phyloP scores from a whole-genome alignment of 2,329 filamentous ascomycete genomes.

The Claviceps lovelessii region DNA sequence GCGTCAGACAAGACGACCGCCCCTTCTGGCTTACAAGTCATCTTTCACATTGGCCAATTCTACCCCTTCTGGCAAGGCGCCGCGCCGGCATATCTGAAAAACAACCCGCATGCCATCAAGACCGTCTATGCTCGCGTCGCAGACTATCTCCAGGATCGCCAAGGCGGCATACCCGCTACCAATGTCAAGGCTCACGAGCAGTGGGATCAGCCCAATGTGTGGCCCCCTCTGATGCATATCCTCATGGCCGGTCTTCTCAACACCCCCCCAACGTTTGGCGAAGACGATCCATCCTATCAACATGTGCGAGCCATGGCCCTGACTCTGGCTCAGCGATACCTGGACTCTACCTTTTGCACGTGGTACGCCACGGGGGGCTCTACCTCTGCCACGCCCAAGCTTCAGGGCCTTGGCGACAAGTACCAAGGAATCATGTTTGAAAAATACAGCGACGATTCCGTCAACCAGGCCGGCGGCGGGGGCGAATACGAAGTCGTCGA shows the following conservation, averaged over 20 bases:
- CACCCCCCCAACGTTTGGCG: slow-evolving; percentile 41
- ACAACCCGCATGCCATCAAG: slow-evolving; percentile 43
- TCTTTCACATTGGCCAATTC: slow-evolving; percentile 45
- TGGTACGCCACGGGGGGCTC: slow-evolving; percentile 54
- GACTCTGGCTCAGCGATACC: slow-evolving; percentile 47
- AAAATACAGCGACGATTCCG: slow-evolving; percentile 49
- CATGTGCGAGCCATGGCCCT: slow-evolving; percentile 42
- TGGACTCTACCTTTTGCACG: slow-evolving; percentile 55
- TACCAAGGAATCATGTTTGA: slow-evolving; percentile 52
- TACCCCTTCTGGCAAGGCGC: slow-evolving; percentile 58
- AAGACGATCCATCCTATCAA: slow-evolving; percentile 37
- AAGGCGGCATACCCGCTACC: slow-evolving; percentile 47
- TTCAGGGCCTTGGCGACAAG: slow-evolving; percentile 28
- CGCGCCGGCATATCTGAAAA: slow-evolving; percentile 39
- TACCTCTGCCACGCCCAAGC: slow-evolving; percentile 36
- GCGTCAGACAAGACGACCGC: slow-evolving; percentile 23
- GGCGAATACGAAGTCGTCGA: slow-evolving; percentile 57
- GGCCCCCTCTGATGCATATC: slow-evolving; percentile 52
- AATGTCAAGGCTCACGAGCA: slow-evolving; percentile 49
- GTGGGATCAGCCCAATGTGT: slow-evolving; percentile 58
- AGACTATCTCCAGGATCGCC: slow-evolving; percentile 33
- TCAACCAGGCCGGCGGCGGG: slow-evolving; percentile 46
- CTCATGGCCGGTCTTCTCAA: slow-evolving; percentile 48
- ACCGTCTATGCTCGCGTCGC: slow-evolving; percentile 39
- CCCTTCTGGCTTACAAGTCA: slow-evolving; percentile 39